phyloP scores from a whole-genome alignment of 1,284 basidiomycete genomes.

The Taiwanofungus camphoratus region DNA sequence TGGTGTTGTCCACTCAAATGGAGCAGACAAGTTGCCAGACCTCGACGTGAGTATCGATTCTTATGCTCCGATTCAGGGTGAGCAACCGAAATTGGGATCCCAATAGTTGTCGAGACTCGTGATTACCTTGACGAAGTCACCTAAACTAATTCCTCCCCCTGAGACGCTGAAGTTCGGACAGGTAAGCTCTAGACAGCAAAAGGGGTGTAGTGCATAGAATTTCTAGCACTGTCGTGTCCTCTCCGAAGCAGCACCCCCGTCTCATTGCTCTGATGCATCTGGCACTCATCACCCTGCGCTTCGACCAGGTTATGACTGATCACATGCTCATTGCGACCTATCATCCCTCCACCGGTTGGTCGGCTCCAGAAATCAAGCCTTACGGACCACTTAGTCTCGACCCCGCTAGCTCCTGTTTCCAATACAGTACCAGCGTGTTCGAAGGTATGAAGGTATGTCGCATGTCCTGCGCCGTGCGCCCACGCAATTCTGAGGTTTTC shows the following conservation, averaged over 20 bases:
- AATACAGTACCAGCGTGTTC: constrained; percentile 76
- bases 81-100: too few species aligned
- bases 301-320: constrained; percentile 47
- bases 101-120: constrained; percentile 41
- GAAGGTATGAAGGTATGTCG: constrained; percentile 86
- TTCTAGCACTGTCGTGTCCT: not conserved
- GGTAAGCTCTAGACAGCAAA: constrained; percentile 23
- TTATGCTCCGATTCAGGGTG: too few species aligned
- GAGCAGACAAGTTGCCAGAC: too few species aligned
- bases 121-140: constrained; percentile 29
- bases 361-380: constrained; percentile 74
- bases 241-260: not conserved
- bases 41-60: too few species aligned
- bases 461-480: not conserved
- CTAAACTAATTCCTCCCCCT: constrained; percentile 35
- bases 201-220: not conserved
- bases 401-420: constrained; percentile 68
- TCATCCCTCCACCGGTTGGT: constrained; percentile 69
- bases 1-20: too few species aligned
- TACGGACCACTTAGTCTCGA: constrained; percentile 66
- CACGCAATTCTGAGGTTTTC: too few species aligned
- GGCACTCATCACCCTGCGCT: constrained; percentile 10
- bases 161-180: constrained; percentile 40
- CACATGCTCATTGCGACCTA: constrained; percentile 77
- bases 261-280: constrained; percentile 24